Evolutionary conservation across 2,329 filamentous ascomycete species (phyloP).

Genomic region (Apiospora koreana): DNA sequence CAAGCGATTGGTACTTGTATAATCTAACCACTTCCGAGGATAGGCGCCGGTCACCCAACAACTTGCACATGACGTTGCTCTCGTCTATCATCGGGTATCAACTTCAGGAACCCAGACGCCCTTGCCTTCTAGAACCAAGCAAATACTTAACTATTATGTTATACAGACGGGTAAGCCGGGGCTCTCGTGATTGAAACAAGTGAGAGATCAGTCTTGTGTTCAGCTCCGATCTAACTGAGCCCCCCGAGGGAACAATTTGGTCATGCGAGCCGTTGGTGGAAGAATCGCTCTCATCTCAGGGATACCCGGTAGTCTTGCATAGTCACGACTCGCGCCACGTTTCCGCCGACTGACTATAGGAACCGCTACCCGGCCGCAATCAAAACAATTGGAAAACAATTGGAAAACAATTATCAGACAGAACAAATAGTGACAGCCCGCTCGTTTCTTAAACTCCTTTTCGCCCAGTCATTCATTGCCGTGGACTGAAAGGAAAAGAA

Average conservation of each 20-base stretch:
- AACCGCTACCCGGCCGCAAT: neutral
- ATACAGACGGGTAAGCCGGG: neutral
- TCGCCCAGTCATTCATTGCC: neutral
- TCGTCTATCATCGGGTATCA: neutral
- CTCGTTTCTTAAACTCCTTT: neutral
- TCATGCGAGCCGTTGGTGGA: neutral
- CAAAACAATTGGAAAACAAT: neutral
- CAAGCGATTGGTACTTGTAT: neutral
- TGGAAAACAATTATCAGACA: neutral
- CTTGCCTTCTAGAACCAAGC: neutral
- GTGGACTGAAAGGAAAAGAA: neutral
- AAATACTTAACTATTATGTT: neutral
- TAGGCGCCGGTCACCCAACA: neutral
- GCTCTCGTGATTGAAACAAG: neutral
- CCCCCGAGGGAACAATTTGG: too few relatives aligned
- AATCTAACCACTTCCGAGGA: neutral
- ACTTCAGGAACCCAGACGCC: neutral
- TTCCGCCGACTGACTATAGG: neutral
- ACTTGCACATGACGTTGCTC: neutral
- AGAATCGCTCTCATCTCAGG: neutral
- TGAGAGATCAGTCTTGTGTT: neutral
- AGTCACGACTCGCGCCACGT: conserved; percentile 7
- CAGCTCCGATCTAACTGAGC: neutral
- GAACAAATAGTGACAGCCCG: neutral
- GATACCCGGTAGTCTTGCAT: neutral